Conservation (phyloP, 345 rosid species). For the Orychophragmus violaceus region DNA sequence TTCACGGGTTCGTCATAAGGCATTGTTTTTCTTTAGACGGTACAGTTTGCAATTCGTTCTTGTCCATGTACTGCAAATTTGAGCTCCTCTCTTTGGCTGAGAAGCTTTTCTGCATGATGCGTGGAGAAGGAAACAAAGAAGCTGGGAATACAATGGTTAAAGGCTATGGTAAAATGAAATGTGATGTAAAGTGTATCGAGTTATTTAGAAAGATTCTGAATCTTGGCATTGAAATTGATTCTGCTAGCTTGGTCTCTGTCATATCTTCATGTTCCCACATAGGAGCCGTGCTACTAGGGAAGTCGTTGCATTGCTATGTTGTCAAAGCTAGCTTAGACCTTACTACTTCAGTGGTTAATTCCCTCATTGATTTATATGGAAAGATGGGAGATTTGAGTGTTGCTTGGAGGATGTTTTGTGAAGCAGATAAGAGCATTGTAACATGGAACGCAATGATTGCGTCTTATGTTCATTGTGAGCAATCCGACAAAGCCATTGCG, state of each 20-base stretch:
- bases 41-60: conserved; percentile 39
- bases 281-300: conserved; percentile 36
- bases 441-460: conserved; percentile 65
- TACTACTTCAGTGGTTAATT: conserved; percentile 38
- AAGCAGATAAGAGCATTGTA: conserved; percentile 33
- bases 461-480: conserved; percentile 34
- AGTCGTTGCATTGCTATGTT: conserved; percentile 50
- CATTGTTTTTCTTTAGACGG: conserved; percentile 35
- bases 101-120: conserved; percentile 35
- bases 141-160: conserved; percentile 51
- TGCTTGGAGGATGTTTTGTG: conserved; percentile 42
- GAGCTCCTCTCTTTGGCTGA: conserved; percentile 40
- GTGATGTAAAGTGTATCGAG: conserved; percentile 37
- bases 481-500: conserved; percentile 38
- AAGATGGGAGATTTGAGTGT: conserved; percentile 38
- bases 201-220: conserved; percentile 45
- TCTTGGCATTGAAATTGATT: conserved; percentile 37
- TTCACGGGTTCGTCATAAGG: conserved; percentile 51
- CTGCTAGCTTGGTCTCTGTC: conserved; percentile 42
- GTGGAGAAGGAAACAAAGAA: conserved; percentile 30
- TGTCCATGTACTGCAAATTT: conserved; percentile 60
- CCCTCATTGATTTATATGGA: conserved; percentile 62
- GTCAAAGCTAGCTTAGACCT: conserved; percentile 33
- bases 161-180: conserved; percentile 44
- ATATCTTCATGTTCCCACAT: conserved; percentile 48